phyloP scores from a whole-genome alignment of 2,329 filamentous ascomycete species.

The Trichoderma citrinoviride region DNA sequence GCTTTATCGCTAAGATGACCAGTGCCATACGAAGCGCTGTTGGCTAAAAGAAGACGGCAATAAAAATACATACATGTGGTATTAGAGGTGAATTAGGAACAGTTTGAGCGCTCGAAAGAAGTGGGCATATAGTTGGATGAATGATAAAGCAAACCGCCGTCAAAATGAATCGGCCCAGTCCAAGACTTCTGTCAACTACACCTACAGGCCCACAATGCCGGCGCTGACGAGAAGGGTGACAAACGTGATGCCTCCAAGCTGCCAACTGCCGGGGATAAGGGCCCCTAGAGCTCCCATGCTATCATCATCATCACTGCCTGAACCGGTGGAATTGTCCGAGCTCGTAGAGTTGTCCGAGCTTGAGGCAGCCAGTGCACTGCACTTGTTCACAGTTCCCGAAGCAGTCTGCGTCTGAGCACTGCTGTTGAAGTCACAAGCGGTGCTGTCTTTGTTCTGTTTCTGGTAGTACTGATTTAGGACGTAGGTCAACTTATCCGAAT shows the following conservation, averaged over 20 bases:
- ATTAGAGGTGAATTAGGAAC: no score
- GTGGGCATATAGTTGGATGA: no score
- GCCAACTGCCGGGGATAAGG: not conserved
- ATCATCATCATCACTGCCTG: not conserved
- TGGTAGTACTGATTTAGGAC: conserved; percentile 73
- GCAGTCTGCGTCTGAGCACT: conserved; percentile 3
- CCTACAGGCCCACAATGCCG: not conserved
- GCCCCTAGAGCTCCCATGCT: not conserved
- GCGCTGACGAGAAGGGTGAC: not conserved
- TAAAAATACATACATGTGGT: no score
- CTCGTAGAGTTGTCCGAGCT: not conserved
- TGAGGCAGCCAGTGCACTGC: not conserved
- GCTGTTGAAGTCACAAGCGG: conserved; percentile 71
- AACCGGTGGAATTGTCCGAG: not conserved
- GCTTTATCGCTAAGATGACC: no score
- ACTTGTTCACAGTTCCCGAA: not conserved
- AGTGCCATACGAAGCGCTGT: no score
- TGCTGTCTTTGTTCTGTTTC: conserved; percentile 49
- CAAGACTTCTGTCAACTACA: not conserved
- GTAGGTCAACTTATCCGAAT: conserved; percentile 68
- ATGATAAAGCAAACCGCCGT: no score
- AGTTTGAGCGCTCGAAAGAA: no score
- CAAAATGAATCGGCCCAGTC: no score
- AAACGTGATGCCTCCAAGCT: not conserved
- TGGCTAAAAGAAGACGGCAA: no score